Base-by-base conservation (phyloP, 1,284 basidiomycete species). In the Cryptococcus sp. region DNA sequence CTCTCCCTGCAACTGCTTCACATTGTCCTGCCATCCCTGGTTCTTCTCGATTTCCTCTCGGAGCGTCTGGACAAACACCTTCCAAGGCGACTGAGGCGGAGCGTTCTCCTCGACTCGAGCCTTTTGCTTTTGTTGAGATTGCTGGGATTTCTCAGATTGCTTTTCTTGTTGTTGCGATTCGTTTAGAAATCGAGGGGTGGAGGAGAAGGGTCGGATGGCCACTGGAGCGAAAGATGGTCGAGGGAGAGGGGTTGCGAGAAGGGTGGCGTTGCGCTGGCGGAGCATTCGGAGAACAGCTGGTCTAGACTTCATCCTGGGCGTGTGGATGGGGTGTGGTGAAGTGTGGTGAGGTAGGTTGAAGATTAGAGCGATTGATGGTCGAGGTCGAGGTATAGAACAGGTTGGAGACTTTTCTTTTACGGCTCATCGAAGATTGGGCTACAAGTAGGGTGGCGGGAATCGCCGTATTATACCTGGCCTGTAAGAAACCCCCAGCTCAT, bases 1-100 rank as follows among this genome's bases (percentile, higher is more conserved):
- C 71, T 97, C 91, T 59, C 95, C 95, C 74, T 94, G 89, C 26
- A 98, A 80, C 75, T 95, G 91, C 76, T 91, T 92, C 51, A 97
- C 86, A 74, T 94, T 95, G 44, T 97, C 90, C 75, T 95, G 91
- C 49, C 95, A 78, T 69, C 94, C 93, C 60, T 90, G 79, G 69
- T 90, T 94, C 79, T 97, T 97, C 69, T 82, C 79, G 42, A 98
- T 76, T 74, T 98, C 94, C 52, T 95, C 90, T 59, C 80, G 82
- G 47, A 98, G 78, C 21, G 94, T 92, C 39, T 97, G 88, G 16
- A 97, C 90, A 59, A 98, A 98, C 2, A 89, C 93, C 72, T 89
- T 85, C 69, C 97, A 97, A 1, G 95, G 95, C 5, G 89, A 93
- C 68, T 86, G 88, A 3, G 88, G 87, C 3, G 81, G 72, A 22